A percentile compares a stretch with the other conserved stretches of the same genome.
phyloP scores from a whole-genome alignment of 1,139 yeast species.

The Kodamaea fungicola region DNA sequence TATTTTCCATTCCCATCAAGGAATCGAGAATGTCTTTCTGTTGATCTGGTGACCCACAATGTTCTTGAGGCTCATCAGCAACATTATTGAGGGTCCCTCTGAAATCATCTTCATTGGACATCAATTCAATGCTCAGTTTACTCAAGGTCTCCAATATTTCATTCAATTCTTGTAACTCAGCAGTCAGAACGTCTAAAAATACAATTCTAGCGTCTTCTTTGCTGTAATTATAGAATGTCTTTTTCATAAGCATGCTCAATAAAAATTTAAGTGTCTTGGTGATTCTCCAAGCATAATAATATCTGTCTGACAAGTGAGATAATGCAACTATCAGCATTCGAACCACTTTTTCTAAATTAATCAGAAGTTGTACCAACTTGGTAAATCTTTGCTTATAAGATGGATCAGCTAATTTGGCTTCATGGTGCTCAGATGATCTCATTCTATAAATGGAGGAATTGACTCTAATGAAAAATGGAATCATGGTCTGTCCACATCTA shows the following conservation, averaged over 20 bases:
- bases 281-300: conserved; percentile 45
- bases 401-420: conserved; percentile 12
- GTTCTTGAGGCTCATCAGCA: neutral
- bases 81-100: neutral
- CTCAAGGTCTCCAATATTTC: conserved; percentile 12
- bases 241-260: conserved; percentile 18
- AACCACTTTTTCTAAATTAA: conserved; percentile 15
- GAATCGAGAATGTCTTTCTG: neutral
- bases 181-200: conserved; percentile 12
- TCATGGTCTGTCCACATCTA: conserved; percentile 25
- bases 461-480: conserved; percentile 18
- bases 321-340: conserved; percentile 23
- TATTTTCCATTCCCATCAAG: conserved; percentile 10
- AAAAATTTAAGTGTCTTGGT: conserved; percentile 34
- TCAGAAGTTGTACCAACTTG: conserved; percentile 11
- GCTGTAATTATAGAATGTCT: conserved; percentile 30
- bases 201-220: conserved; percentile 8
- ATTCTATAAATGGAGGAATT: conserved; percentile 11
- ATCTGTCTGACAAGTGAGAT: conserved; percentile 31
- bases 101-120: neutral
- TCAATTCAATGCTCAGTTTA: neutral
- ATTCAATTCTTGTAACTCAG: conserved; percentile 29
- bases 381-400: conserved; percentile 12
- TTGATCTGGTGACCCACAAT: neutral
- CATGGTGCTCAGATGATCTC: conserved; percentile 17